Conservation (phyloP, 208 protist species). For the Trypanosoma avium region DNA sequence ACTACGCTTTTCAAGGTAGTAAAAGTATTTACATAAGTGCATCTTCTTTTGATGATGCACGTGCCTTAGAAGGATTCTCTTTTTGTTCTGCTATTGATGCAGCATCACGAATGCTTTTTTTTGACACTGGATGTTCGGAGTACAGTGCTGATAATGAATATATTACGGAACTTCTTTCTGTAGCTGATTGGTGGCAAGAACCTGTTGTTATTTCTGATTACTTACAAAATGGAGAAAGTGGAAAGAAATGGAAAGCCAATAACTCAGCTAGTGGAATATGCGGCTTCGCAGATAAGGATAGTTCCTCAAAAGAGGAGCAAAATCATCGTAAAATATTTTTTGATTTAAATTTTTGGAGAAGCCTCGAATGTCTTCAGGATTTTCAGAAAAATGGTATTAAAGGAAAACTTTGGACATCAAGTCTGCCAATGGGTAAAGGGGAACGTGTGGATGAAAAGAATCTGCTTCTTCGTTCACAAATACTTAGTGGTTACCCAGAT, state of each 20-base stretch:
- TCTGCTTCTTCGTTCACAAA: constrained; percentile 21
- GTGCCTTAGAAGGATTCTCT: constrained; percentile 8
- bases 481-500: constrained; percentile 17
- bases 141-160: constrained; percentile 27
- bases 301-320: constrained; percentile 4
- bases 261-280: constrained; percentile 20
- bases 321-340: constrained; percentile 19
- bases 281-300: constrained; percentile 9
- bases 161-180: constrained; percentile 10
- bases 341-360: constrained; percentile 21
- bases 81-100: constrained; percentile 14
- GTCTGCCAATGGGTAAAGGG: constrained; percentile 13
- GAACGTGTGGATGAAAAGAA: constrained; percentile 23
- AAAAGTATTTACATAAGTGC: constrained; percentile 17
- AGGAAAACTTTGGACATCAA: constrained; percentile 25
- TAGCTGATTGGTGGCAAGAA: constrained; percentile 30
- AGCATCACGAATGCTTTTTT: constrained; percentile 19
- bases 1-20: constrained; percentile 22
- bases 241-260: constrained; percentile 23
- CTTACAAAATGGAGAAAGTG: constrained; percentile 22
- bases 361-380: constrained; percentile 17
- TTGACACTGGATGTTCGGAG: constrained; percentile 25
- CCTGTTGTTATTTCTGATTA: constrained; percentile 29
- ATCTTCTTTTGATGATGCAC: constrained; percentile 22
- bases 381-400: constrained; percentile 23